Percentiles rank a stretch among this genome's conserved stretches.
phyloP scores from a whole-genome alignment of 169 alveolate genomes.

The Cryptosporidium viatorum region DNA sequence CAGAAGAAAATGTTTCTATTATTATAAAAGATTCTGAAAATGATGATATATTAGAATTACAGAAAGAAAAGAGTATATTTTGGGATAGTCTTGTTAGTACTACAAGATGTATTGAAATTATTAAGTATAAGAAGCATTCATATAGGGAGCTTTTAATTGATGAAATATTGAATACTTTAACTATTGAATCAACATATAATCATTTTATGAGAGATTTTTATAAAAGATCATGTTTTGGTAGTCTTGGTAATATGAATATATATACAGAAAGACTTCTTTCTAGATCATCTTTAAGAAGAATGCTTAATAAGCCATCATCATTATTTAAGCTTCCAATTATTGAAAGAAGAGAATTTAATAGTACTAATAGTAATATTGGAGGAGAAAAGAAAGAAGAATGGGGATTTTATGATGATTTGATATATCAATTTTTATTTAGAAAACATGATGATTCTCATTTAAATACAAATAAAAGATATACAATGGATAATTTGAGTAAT shows the following conservation, averaged over 20 bases:
- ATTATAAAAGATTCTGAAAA: neutral
- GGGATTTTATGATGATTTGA: conserved; percentile 39
- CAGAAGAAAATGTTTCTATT: neutral
- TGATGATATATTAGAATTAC: neutral
- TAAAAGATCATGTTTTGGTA: neutral
- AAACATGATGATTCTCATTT: conserved; percentile 3
- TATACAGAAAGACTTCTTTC: conserved; percentile 26
- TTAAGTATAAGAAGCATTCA: conserved; percentile 29
- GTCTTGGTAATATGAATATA: conserved; percentile 29
- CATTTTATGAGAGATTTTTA: conserved; percentile 11
- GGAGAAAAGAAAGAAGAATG: neutral
- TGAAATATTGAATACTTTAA: conserved; percentile 41
- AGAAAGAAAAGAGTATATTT: neutral
- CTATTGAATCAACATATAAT: neutral
- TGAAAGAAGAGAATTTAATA: neutral
- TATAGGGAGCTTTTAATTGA: conserved; percentile 56
- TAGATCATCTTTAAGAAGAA: conserved; percentile 32
- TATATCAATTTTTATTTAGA: conserved; percentile 44
- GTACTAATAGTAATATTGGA: neutral
- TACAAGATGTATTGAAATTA: conserved; percentile 37
- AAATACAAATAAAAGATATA: neutral
- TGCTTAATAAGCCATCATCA: neutral
- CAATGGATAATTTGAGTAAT: conserved; percentile 41
- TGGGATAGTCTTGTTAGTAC: conserved; percentile 54
- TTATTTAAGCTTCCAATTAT: conserved; percentile 51